Evolutionary conservation across 2,329 filamentous ascomycete genomes (phyloP).

Genomic region (Colletotrichum australisinense): DNA sequence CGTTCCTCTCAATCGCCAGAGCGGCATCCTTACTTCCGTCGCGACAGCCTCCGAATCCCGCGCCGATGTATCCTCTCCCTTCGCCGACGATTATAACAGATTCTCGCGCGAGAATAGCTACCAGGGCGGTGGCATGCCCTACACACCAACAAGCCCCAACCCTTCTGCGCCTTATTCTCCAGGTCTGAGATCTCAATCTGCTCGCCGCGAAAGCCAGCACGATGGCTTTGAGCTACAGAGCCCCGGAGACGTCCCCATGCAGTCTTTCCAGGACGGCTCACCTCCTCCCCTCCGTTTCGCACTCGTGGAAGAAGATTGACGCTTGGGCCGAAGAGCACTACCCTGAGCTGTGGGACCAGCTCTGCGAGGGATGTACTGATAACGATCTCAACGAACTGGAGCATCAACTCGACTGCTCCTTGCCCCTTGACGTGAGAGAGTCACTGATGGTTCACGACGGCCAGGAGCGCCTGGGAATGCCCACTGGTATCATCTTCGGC

Average conservation of each 20-base stretch:
- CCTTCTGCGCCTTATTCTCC: conserved; percentile 84
- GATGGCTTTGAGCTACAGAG: conserved; percentile 78
- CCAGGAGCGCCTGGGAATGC: conserved; percentile 92
- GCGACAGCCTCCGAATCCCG: conserved; percentile 91
- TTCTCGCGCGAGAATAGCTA: conserved; percentile 60
- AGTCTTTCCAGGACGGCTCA: conserved; percentile 91
- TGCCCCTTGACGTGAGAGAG: conserved; percentile 93
- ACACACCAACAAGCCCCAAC: conserved; percentile 64
- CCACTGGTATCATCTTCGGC: conserved; percentile 92
- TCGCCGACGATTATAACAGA: conserved; percentile 72
- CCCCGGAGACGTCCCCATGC: conserved; percentile 93
- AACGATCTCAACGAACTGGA: conserved; percentile 98
- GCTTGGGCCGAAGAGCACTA: conserved; percentile 95
- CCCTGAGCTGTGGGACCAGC: conserved; percentile 91
- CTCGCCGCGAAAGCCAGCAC: conserved; percentile 71
- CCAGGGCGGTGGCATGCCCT: conserved; percentile 67
- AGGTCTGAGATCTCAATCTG: conserved; percentile 83
- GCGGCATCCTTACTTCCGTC: conserved; percentile 86
- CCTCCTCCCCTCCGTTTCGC: conserved; percentile 88
- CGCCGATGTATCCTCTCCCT: conserved; percentile 82
- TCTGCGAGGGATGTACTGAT: conserved; percentile 89
- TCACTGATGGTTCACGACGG: conserved; percentile 93
- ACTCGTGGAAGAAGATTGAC: conserved; percentile 96
- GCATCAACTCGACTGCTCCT: conserved; percentile 92
- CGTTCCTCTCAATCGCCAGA: conserved; percentile 86